Evolutionary conservation across 2,329 filamentous ascomycete species (phyloP).

Genomic region (Nannizzia gypsea): DNA sequence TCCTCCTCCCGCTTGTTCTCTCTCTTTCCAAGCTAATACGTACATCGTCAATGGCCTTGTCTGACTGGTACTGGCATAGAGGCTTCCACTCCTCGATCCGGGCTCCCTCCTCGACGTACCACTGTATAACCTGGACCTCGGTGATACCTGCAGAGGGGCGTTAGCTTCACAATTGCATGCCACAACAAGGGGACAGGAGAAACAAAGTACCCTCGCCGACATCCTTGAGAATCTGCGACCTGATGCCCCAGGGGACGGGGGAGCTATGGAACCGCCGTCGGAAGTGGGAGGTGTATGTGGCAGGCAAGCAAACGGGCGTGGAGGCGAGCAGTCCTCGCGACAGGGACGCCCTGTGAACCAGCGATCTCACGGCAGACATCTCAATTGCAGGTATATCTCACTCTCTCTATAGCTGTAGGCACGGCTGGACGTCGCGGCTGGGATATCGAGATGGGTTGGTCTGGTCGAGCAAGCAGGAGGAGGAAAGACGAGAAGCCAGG

Average conservation of each 20-base stretch:
- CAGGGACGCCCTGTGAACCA: constrained; percentile 23
- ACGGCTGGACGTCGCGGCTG: neutral
- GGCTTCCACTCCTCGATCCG: constrained; percentile 96
- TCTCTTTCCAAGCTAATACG: constrained; percentile 8
- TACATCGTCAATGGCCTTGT: constrained; percentile 67
- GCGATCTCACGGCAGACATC: constrained; percentile 11
- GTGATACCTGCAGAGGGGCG: constrained; percentile 60
- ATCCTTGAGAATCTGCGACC: constrained; percentile 33
- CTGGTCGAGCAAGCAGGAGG: neutral
- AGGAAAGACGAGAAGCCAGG: too few species aligned
- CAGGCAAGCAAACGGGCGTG: constrained; percentile 5
- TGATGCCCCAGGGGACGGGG: constrained; percentile 24
- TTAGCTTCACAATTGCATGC: constrained; percentile 12
- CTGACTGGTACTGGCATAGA: constrained; percentile 94
- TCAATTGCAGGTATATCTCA: neutral
- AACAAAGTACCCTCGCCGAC: constrained; percentile 30
- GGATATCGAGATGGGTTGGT: neutral
- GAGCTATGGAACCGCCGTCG: constrained; percentile 28
- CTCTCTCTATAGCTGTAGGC: too few species aligned
- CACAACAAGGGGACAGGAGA: too few species aligned
- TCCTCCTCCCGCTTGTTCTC: too few species aligned
- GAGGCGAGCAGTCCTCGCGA: constrained; percentile 20
- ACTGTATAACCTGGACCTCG: constrained; percentile 97
- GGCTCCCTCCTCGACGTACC: constrained; percentile 95
- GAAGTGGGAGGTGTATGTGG: constrained; percentile 8